Conservation (phyloP, 495 filamentous ascomycete species). For the Podospora comata region DNA sequence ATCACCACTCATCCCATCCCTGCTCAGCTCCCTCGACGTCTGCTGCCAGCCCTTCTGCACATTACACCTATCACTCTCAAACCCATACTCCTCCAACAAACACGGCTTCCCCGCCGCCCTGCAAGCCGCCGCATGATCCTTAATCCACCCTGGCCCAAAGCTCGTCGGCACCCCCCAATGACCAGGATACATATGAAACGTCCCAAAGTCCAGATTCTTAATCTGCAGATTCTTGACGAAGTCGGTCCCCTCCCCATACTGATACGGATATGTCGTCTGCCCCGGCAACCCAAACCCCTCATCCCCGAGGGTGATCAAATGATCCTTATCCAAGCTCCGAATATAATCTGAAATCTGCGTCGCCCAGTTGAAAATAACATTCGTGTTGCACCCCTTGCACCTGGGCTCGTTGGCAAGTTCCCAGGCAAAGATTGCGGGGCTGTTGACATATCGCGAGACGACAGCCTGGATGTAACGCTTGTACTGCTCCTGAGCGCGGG, state of each 20-base stretch:
- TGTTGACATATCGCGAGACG: conserved; percentile 56
- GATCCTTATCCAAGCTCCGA: conserved; percentile 59
- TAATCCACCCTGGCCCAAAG: conserved; percentile 57
- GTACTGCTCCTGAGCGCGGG: conserved; percentile 56
- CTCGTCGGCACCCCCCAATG: conserved; percentile 35
- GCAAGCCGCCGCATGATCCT: conserved; percentile 53
- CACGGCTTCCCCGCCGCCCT: conserved; percentile 57
- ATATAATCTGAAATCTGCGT: conserved; percentile 58
- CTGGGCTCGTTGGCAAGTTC: conserved; percentile 69
- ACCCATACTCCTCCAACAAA: conserved; percentile 63
- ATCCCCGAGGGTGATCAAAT: conserved; percentile 68
- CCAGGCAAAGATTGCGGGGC: conserved; percentile 65
- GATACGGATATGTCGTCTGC: conserved; percentile 55
- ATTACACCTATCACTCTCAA: conserved; percentile 39
- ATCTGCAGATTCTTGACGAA: conserved; percentile 54
- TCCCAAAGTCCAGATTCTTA: conserved; percentile 58
- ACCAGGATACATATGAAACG: conserved; percentile 60
- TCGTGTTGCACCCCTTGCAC: conserved; percentile 58
- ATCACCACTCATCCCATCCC: conserved; percentile 51
- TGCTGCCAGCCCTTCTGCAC: conserved; percentile 54
- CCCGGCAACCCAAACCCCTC: conserved; percentile 47
- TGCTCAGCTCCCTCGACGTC: conserved; percentile 45
- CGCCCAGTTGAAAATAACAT: conserved; percentile 61
- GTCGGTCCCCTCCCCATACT: conserved; percentile 54
- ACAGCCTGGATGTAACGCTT: conserved; percentile 61